Conservation (phyloP, 306 rosid species). For the Dicorynia guianensis region DNA sequence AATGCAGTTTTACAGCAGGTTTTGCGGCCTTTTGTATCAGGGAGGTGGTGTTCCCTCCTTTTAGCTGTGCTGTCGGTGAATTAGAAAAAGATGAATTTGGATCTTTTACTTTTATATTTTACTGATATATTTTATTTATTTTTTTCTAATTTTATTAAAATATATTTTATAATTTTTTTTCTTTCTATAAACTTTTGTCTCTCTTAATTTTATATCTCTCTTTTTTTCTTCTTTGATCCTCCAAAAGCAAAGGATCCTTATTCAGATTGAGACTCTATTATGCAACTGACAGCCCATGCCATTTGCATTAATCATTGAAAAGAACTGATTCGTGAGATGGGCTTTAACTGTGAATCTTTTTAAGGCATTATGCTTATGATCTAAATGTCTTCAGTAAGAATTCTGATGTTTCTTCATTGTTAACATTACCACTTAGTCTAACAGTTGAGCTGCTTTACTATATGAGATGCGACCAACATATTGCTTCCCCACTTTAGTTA, state of each 20-base stretch:
- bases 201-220: too few species aligned
- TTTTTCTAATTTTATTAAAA: too few species aligned
- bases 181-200: too few species aligned
- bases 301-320: slow-evolving; percentile 14
- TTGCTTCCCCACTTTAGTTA: slow-evolving; percentile 13
- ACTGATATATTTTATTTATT: too few species aligned
- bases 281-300: slow-evolving; percentile 10
- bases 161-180: too few species aligned
- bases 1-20: neutral
- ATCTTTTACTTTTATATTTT: too few species aligned
- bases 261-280: too few species aligned
- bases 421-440: neutral
- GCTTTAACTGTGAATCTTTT: neutral
- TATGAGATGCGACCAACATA: slow-evolving; percentile 10
- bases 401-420: slow-evolving; percentile 19
- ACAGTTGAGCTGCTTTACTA: neutral
- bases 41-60: slow-evolving; percentile 15
- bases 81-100: too few species aligned
- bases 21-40: slow-evolving; percentile 33
- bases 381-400: slow-evolving; percentile 19
- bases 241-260: too few species aligned
- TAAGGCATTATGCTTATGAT: slow-evolving; percentile 32
- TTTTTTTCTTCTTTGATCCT: too few species aligned
- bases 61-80: neutral
- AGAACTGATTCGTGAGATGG: neutral